Evolutionary conservation across 2,329 filamentous ascomycete genomes (phyloP).

Genomic region (Pseudogymnoascus sp.): DNA sequence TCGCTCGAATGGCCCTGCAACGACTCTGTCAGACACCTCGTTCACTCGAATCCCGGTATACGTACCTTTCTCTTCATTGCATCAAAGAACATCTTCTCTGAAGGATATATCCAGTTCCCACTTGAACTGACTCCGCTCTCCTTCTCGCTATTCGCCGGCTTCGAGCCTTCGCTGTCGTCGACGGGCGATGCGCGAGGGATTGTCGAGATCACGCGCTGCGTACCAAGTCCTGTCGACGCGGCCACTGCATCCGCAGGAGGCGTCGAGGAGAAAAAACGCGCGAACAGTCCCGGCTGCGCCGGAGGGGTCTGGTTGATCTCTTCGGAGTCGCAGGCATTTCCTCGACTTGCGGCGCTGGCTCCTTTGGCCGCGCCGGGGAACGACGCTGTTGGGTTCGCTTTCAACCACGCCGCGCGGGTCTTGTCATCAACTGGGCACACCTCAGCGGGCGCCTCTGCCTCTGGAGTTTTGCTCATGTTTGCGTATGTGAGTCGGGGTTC

Average conservation of each 20-base stretch:
- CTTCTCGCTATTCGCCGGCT: constrained; percentile 65
- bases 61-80: constrained; percentile 77
- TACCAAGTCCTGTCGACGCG: constrained; percentile 42
- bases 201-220: constrained; percentile 66
- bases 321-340: constrained; percentile 31
- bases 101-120: constrained; percentile 97
- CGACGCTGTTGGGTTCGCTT: constrained; percentile 26
- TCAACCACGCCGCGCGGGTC: constrained; percentile 79
- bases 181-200: constrained; percentile 60
- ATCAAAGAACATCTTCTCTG: constrained; percentile 95
- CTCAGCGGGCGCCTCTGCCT: constrained; percentile 26
- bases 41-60: not conserved
- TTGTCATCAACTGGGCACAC: constrained; percentile 87
- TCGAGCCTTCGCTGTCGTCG: constrained; percentile 34
- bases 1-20: constrained; percentile 56
- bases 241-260: constrained; percentile 11
- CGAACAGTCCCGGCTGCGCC: constrained; percentile 23
- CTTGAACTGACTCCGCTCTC: constrained; percentile 63
- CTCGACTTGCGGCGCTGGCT: constrained; percentile 27
- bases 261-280: constrained; percentile 16
- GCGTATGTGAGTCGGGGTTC: constrained; percentile 5
- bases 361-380: constrained; percentile 23
- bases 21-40: not conserved
- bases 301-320: constrained; percentile 32
- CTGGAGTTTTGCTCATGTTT: not conserved